Evolutionary conservation across 805 yeast species (phyloP).

Genomic region (Phaffomyces opuntiae): DNA sequence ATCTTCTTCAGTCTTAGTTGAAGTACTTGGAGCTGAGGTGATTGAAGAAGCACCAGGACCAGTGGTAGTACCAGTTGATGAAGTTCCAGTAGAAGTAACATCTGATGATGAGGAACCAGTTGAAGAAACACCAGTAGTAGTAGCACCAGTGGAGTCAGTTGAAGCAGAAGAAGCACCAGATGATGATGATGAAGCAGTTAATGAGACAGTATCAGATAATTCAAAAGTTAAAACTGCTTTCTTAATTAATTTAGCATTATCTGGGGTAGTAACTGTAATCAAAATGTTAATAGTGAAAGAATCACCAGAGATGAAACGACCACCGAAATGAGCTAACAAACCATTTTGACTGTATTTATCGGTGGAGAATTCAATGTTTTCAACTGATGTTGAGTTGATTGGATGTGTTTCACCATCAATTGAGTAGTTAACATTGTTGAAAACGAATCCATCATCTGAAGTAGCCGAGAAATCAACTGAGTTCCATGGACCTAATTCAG

Average conservation of each 20-base stretch:
- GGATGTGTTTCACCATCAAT: neutral
- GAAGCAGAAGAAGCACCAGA: neutral
- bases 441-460: neutral
- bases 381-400: neutral
- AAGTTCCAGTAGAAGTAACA: neutral
- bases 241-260: slow-evolving; percentile 7
- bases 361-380: neutral
- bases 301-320: neutral
- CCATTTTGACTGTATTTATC: neutral
- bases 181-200: neutral
- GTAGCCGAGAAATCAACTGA: neutral
- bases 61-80: neutral
- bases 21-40: neutral
- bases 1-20: neutral
- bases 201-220: slow-evolving; percentile 4
- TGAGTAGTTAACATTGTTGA: neutral
- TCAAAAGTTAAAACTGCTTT: slow-evolving; percentile 2
- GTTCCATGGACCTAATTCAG: neutral
- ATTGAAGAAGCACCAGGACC: neutral
- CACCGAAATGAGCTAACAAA: slow-evolving; percentile 1
- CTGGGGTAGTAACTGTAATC: slow-evolving; percentile 6
- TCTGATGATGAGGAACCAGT: neutral
- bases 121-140: neutral
- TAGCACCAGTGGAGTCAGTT: neutral
- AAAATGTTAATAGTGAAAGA: neutral